Evolutionary conservation across 2,329 filamentous ascomycete genomes (phyloP), one percentile per base, ranked within the genome.

Genomic region (Alternaria triticina): DNA sequence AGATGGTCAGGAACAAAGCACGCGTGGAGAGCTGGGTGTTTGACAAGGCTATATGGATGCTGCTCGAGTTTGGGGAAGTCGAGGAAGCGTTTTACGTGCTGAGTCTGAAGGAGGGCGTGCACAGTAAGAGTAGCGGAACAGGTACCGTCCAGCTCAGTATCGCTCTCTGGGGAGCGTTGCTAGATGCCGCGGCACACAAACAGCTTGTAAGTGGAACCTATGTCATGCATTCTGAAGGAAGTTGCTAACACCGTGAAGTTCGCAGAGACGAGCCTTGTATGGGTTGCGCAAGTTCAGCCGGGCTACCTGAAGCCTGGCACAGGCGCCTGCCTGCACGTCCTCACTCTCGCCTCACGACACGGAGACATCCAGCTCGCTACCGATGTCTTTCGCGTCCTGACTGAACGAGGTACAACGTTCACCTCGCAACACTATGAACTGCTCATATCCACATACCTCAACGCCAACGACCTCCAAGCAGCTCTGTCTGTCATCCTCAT

Each of bases 31-130:
- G 83, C 1, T 97, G 94, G 94, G 83, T 97, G 8, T 90, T 90
- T 73, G 91, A 94, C 71, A 86, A 95, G 63, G 89, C 94, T 57
- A 85, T 94, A 59, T 91, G 92, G 74, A 87, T 87, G 20, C 86
- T 97, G 45, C 89, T 89, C 47, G 89, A 91, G 62, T 83, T 87
- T 45, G 87, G 88, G 7, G 94, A 96, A 76, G 83, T 94, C 33
- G 91, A 96, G 57, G 93, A 96, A 74, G 90, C 93, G 12, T 83
- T 94, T 63, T 83, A 86, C 47, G 81, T 97, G 25, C 84, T 96
- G 67, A 68, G 62, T 15, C 83, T 52, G 77, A 84, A 25, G 79
- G 83, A 40, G 68, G 57, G 77, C 9, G 77, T 59, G 46, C 64
- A 58, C 13, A 45, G 52, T 20, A 59, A 46, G 22, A 20, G 17